Base-by-base conservation (phyloP, 1,284 basidiomycete species). In the Ustilago crameri region DNA sequence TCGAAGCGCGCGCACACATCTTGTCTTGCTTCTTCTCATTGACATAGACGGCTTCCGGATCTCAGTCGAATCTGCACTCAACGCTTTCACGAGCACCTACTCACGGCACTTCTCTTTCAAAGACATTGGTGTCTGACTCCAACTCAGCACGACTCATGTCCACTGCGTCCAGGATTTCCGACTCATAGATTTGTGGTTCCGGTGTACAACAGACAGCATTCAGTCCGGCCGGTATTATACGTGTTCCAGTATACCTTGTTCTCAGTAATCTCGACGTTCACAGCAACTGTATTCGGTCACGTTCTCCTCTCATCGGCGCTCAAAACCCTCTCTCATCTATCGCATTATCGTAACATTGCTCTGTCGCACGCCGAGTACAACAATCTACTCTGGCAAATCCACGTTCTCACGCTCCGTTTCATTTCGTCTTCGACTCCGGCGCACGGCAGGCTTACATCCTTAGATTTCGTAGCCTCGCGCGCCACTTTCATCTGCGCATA, bases 371-470 rank as follows among this genome's bases (percentile, higher is more conserved):
- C 54, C 44, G 15, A 38, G 55, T 50, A 45, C 47, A 57, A 35
- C 26, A 35, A n/a, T 32, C 47, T 27, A 22, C 41, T 35, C 35
- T 23, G n/a, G 37, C 34, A 18, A 27, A 24, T 4, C 17, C 20
- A 42, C 14, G n/a, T 57, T 50, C 55, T 43, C 55, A 57, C 54
- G 40, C 40, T 37, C 22, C 40, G 24, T 51, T 53, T 53, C 40
- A 51, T 41, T 52, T 48, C 38, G 38, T 26, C 32, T 2, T 37
- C 50, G 9, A 47, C 38, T 17, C 38, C n/a, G 40, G 20, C 17
- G 12, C 32, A 3, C 30, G 5, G 30, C 12, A 30, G 30, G 12
- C 24, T 30, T 22, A 5, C 23, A 20, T 42, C 41, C 3, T 23
- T 12, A 22, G 2, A 18, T 42, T 42, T 9, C 20, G 41, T 42